Evolutionary conservation across 345 rosid species (phyloP), one percentile per base, ranked within the genome.

Genomic region (Gossypium raimondii): DNA sequence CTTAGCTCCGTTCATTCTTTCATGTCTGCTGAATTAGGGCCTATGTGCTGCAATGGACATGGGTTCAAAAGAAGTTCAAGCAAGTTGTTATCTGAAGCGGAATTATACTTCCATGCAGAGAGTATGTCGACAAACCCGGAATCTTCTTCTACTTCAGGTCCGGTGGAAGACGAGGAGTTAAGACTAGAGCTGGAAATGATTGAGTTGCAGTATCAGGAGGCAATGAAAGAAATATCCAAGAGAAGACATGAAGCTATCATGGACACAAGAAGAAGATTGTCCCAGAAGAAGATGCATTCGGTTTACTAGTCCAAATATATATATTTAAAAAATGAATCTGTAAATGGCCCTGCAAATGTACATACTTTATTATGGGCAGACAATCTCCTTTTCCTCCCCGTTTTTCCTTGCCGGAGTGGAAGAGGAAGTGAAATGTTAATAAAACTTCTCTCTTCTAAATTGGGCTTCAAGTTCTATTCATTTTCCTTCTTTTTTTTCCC

Each of bases 211-310:
- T 93, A 87, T 74, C 81, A 73, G 78, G 88, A 89, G 67, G 85
- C 86, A 48, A 64, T 89, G 77, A 80, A 87, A 74, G 87, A 87
- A 78, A 84, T 91, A 76, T 48, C 57, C 61, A 89, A 66, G 88
- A 84, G 71, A 84, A 86, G 90, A 79, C 86, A 90, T 50, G 92
- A 86, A 74, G 93, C 97, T 2, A 86, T 93, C 67, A 75, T 82
- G 63, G 86, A 86, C 84, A 80, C 81, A 7, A 87, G 74, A 77
- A 84, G 61, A 48, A 89, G 77, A 81, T 75, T 77, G 66, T 82
- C 80, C 12, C 70, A 72, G 55, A 84, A 81, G 76, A 85, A 74
- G 72, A 48, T 64, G 59, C 79, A 78, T 66, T 74, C 79, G 34
- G 70, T 81, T 77, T 41, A 71, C 60, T 70, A 79, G 84, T 29